phyloP scores from a whole-genome alignment of 2,329 filamentous ascomycete genomes.

The Colletotrichum navitas region DNA sequence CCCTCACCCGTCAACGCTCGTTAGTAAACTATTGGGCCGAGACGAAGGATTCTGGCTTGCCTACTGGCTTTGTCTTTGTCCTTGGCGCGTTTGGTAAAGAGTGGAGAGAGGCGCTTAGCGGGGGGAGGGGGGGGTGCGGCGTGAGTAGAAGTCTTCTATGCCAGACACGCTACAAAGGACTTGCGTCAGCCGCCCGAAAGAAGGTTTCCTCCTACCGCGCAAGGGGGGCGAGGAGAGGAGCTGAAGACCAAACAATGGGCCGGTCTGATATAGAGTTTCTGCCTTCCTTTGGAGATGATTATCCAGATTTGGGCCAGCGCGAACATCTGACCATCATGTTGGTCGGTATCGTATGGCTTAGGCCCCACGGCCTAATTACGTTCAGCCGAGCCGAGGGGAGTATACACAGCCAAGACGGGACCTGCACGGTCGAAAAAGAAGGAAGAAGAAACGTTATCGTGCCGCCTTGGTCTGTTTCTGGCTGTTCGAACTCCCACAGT shows the following conservation, averaged over 20 bases:
- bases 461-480: background rate
- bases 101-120: background rate
- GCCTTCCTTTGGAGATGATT: background rate
- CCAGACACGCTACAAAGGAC: background rate
- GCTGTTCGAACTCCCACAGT: background rate
- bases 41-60: background rate
- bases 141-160: background rate
- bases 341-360: background rate
- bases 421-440: background rate
- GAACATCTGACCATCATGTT: background rate
- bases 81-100: constrained; percentile 12
- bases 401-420: background rate
- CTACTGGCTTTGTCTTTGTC: background rate
- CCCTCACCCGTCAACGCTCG: background rate
- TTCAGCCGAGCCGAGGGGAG: background rate
- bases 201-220: background rate
- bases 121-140: background rate
- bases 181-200: constrained; percentile 1
- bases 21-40: background rate
- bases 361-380: background rate
- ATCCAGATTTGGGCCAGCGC: background rate
- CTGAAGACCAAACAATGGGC: background rate
- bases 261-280: background rate
- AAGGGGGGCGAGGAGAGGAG: background rate
- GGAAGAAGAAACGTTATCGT: background rate